Conservation (phyloP, 495 filamentous ascomycete species). For the Podospora sp. region DNA sequence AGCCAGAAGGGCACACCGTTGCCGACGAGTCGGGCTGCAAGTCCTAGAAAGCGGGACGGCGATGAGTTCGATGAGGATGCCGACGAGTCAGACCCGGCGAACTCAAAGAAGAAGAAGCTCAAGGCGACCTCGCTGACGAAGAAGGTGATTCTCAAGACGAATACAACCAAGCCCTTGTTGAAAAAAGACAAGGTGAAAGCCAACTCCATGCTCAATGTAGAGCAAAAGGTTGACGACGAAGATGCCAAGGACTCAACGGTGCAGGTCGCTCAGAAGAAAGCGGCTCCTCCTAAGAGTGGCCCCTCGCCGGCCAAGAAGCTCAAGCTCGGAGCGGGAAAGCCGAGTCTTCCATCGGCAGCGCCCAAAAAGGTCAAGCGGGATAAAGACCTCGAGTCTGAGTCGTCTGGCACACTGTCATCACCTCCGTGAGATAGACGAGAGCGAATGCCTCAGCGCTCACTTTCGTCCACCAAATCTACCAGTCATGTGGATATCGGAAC, state of each 20-base stretch:
- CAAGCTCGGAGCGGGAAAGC: slow-evolving; percentile 44
- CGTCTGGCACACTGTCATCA: slow-evolving; percentile 53
- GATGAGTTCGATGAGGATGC: slow-evolving; percentile 54
- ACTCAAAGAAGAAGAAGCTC: slow-evolving; percentile 58
- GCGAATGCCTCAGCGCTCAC: neutral
- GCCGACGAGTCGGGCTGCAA: slow-evolving; percentile 49
- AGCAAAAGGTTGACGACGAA: slow-evolving; percentile 45
- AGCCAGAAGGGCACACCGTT: slow-evolving; percentile 63
- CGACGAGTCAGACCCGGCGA: slow-evolving; percentile 50
- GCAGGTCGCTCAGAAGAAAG: slow-evolving; percentile 50
- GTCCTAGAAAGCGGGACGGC: slow-evolving; percentile 55
- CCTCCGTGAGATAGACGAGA: slow-evolving; percentile 35
- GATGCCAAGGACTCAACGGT: slow-evolving; percentile 43
- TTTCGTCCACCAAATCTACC: too few species aligned
- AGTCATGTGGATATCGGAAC: neutral
- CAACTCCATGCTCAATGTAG: slow-evolving; percentile 43
- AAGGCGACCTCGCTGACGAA: slow-evolving; percentile 42
- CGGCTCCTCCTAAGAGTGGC: slow-evolving; percentile 29
- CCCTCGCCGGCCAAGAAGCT: slow-evolving; percentile 51
- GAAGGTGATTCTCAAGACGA: slow-evolving; percentile 56
- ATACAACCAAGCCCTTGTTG: slow-evolving; percentile 22
- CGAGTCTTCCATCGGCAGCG: slow-evolving; percentile 37
- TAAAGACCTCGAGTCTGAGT: slow-evolving; percentile 52
- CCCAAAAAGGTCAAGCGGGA: slow-evolving; percentile 46
- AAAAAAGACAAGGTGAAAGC: slow-evolving; percentile 54